These are phyloP conservation scores for Ogataea pignaliae DNA, from an alignment of 805 yeast species.

Conservation along the genomic window DNA sequence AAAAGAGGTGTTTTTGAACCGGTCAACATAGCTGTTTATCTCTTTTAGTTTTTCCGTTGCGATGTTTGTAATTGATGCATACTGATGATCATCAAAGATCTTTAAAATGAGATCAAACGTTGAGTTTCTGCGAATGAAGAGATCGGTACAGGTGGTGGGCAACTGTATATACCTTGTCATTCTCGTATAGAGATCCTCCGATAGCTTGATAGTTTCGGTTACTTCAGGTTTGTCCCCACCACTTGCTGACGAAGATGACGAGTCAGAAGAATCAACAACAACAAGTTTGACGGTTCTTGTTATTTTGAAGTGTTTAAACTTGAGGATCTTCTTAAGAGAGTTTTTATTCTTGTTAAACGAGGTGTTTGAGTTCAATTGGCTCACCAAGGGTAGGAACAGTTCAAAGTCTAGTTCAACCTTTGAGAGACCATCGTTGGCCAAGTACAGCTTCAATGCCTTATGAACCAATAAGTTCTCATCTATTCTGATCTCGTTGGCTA, in stretches of 20 bases:
- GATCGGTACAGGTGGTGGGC: neutral
- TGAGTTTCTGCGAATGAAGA: conserved; percentile 10
- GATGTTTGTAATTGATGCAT: conserved; percentile 3
- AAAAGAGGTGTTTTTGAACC: conserved; percentile 2
- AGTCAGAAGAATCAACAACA: too few species aligned
- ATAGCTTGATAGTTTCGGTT: conserved; percentile 1
- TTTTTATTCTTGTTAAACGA: conserved; percentile 9
- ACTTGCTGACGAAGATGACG: too few species aligned
- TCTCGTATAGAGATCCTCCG: conserved; percentile 5
- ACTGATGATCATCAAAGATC: conserved; percentile 3
- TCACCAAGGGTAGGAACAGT: conserved; percentile 4
- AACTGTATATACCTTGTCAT: conserved; percentile 4
- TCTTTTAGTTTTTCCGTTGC: too few species aligned
- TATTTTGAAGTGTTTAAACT: conserved; percentile 10
- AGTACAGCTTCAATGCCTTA: conserved; percentile 8
- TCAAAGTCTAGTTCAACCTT: conserved; percentile 4
- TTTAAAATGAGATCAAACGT: conserved; percentile 9
- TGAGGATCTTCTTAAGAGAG: conserved; percentile 10
- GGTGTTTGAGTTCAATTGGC: conserved; percentile 3
- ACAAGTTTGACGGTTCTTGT: neutral
- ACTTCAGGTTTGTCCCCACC: neutral
- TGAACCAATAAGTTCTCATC: conserved; percentile 12
- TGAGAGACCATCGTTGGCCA: conserved; percentile 4
- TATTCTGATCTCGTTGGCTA: conserved; percentile 8
- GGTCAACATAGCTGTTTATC: neutral